Conservation (phyloP, 805 yeast genomes). For the Ogataea nitratoaversa region DNA sequence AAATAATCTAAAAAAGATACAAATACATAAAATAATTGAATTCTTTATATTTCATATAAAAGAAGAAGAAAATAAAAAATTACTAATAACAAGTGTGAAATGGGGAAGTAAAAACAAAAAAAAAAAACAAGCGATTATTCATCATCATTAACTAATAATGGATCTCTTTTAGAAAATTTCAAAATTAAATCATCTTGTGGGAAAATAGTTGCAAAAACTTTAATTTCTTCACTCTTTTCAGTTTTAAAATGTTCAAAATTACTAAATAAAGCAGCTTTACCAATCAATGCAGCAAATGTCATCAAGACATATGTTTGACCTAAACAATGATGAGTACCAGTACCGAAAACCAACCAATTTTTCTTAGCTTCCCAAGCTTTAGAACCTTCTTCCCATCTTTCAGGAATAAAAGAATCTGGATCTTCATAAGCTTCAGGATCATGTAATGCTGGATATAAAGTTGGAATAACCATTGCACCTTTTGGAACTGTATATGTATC, state of each 20-base stretch:
- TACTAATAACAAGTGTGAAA: not conserved
- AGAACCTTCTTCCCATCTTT: slow-evolving; percentile 86
- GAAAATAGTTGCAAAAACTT: slow-evolving; percentile 97
- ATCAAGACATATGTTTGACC: slow-evolving; percentile 93
- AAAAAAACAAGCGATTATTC: not conserved
- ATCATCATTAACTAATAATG: slow-evolving; percentile 25
- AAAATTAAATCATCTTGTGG: slow-evolving; percentile 92
- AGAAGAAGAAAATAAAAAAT: not conserved
- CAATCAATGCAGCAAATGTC: slow-evolving; percentile 84
- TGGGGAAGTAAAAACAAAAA: not conserved
- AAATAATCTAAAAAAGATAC: too few relatives aligned
- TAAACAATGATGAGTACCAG: slow-evolving; percentile 94
- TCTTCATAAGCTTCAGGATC: slow-evolving; percentile 95
- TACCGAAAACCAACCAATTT: slow-evolving; percentile 96
- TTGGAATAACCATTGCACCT: slow-evolving; percentile 96
- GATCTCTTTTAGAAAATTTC: slow-evolving; percentile 66
- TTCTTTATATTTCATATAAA: too few relatives aligned
- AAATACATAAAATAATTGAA: too few relatives aligned
- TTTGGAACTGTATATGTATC: slow-evolving; percentile 88
- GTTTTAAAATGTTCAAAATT: slow-evolving; percentile 84
- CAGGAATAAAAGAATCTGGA: slow-evolving; percentile 93
- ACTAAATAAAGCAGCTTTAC: slow-evolving; percentile 79
- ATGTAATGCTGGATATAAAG: slow-evolving; percentile 91
- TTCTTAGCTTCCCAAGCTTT: slow-evolving; percentile 71
- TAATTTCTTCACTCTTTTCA: slow-evolving; percentile 81